Percentiles rank a stretch among this genome's conserved stretches.
These are phyloP conservation scores for Jackrogersella multiformis DNA, from an alignment of 495 filamentous ascomycete species.

Conservation along the genomic window DNA sequence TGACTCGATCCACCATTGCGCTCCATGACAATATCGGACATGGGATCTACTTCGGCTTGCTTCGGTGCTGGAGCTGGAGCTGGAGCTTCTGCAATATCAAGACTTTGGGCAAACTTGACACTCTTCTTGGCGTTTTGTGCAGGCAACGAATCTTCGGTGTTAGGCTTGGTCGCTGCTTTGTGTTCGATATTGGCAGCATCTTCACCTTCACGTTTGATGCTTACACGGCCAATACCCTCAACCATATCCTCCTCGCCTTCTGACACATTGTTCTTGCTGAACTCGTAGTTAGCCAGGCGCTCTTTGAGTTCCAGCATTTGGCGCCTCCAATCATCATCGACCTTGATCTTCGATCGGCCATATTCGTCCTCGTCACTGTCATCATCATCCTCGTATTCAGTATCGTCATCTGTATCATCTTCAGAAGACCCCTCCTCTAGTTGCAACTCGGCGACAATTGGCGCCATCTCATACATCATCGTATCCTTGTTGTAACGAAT, in stretches of 20 bases:
- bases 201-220: constrained; percentile 38
- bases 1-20: constrained; percentile 55
- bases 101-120: constrained; percentile 76
- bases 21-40: constrained; percentile 61
- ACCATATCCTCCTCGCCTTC: constrained; percentile 44
- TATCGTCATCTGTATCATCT: constrained; percentile 62
- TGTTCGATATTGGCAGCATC: constrained; percentile 5
- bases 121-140: constrained; percentile 66
- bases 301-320: constrained; percentile 86
- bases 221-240: constrained; percentile 52
- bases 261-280: constrained; percentile 24
- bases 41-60: constrained; percentile 50
- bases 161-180: not conserved
- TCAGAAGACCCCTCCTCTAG: constrained; percentile 75
- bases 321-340: constrained; percentile 71
- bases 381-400: constrained; percentile 62
- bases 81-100: constrained; percentile 69
- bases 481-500: constrained; percentile 79
- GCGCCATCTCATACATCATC: constrained; percentile 72
- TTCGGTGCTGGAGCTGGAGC: constrained; percentile 48
- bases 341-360: constrained; percentile 70
- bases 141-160: not conserved
- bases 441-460: constrained; percentile 92
- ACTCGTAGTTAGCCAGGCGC: constrained; percentile 59
- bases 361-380: constrained; percentile 67